Evolutionary conservation across 345 rosid genomes (phyloP).

Genomic region (Linum lewisii): DNA sequence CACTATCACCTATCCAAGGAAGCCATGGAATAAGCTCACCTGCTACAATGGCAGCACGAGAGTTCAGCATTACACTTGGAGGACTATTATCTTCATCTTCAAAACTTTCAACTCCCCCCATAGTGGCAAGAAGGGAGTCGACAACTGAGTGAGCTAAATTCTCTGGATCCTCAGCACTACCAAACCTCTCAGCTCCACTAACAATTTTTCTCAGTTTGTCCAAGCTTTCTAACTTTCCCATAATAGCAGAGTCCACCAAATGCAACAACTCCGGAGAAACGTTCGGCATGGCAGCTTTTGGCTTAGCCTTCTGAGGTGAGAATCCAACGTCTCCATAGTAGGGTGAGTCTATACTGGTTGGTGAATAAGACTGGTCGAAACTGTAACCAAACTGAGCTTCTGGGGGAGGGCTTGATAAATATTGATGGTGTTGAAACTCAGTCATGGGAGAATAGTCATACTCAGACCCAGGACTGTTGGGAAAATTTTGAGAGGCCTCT

Average conservation of each 20-base stretch:
- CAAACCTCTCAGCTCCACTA: slow-evolving; percentile 67
- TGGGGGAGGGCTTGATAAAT: slow-evolving; percentile 49
- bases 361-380: slow-evolving; percentile 41
- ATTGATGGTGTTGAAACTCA: slow-evolving; percentile 32
- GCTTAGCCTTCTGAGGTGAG: slow-evolving; percentile 59
- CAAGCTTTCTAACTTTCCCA: slow-evolving; percentile 95
- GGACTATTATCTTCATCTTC: slow-evolving; percentile 92
- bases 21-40: slow-evolving; percentile 93
- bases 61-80: slow-evolving; percentile 97
- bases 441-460: slow-evolving; percentile 33
- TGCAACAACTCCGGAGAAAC: slow-evolving; percentile 98
- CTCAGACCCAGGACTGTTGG: slow-evolving; percentile 19
- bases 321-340: slow-evolving; percentile 29
- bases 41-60: slow-evolving; percentile 93
- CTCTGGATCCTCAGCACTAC: slow-evolving; percentile 65
- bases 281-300: slow-evolving; percentile 69
- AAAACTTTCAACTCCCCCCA: slow-evolving; percentile 99
- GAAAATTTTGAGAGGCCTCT: slow-evolving; percentile 25
- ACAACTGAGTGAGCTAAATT: slow-evolving; percentile 73
- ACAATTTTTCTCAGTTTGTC: slow-evolving; percentile 83
- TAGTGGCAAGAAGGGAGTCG: slow-evolving; percentile 95
- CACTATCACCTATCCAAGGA: slow-evolving; percentile 63
- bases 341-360: slow-evolving; percentile 47
- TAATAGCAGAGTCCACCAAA: slow-evolving; percentile 95
- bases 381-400: slow-evolving; percentile 32